Evolutionary conservation across 305 asterid genomes (phyloP).

Genomic region (Withania somnifera): DNA sequence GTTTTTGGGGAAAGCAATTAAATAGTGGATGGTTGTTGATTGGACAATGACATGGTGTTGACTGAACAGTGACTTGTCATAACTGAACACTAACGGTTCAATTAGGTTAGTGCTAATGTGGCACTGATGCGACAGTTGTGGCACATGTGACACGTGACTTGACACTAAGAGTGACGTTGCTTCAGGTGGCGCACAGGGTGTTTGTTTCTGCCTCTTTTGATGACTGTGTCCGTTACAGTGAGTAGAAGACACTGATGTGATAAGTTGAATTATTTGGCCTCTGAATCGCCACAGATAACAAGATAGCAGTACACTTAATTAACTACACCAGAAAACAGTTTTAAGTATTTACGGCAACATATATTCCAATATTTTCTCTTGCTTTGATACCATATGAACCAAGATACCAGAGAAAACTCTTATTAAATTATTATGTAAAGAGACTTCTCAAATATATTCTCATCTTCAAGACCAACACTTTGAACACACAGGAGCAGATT

Average conservation of each 20-base stretch:
- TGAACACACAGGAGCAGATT: too few species aligned
- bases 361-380: neutral
- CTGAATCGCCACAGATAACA: neutral
- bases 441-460: neutral
- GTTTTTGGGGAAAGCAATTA: neutral
- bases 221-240: neutral
- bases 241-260: neutral
- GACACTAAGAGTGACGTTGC: neutral
- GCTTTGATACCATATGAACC: neutral
- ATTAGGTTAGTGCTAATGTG: neutral
- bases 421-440: neutral
- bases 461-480: too few species aligned
- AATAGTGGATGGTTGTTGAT: neutral
- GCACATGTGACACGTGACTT: neutral
- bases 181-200: neutral
- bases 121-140: neutral
- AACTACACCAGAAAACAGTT: neutral
- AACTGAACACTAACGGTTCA: neutral
- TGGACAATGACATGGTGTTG: neutral
- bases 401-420: neutral
- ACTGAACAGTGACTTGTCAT: neutral
- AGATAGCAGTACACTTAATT: neutral
- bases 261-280: neutral
- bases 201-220: neutral
- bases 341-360: neutral